Evolutionary conservation across 176 grass and related monocot genomes (phyloP).

Genomic region (Oryza glaberrima): DNA sequence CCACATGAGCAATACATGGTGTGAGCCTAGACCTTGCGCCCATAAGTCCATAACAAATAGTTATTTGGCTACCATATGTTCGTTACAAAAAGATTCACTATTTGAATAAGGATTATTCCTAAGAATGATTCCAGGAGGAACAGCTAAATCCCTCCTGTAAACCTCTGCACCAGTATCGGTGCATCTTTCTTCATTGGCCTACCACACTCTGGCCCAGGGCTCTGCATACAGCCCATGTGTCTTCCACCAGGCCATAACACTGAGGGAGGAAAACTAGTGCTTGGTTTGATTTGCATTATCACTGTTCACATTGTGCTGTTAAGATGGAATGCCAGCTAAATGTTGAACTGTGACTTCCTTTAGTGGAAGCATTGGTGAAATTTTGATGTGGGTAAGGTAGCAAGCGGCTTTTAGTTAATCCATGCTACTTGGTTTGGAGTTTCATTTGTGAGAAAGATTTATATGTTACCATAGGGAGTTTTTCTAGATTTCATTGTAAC

Average conservation of each 20-base stretch:
- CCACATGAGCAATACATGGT: neutral
- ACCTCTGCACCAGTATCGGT: neutral
- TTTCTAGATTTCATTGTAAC: neutral
- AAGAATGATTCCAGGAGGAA: neutral
- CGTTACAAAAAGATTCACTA: neutral
- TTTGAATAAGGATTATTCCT: neutral
- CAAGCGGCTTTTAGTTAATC: no score
- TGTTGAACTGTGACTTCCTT: neutral
- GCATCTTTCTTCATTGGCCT: neutral
- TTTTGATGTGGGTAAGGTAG: no score
- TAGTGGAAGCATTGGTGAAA: no score
- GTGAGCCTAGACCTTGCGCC: no score
- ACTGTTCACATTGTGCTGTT: constrained; percentile 13
- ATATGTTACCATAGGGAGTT: neutral
- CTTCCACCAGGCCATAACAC: no score
- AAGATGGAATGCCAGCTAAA: neutral
- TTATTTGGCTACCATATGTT: neutral
- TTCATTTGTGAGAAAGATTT: neutral
- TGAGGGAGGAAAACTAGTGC: neutral
- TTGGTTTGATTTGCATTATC: neutral
- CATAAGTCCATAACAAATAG: no score
- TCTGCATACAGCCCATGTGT: no score
- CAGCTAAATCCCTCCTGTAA: neutral
- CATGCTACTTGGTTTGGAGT: neutral
- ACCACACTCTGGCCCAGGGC: neutral